Base-by-base conservation (phyloP, 495 filamentous ascomycete species). In the Penicillium subrubescens region DNA sequence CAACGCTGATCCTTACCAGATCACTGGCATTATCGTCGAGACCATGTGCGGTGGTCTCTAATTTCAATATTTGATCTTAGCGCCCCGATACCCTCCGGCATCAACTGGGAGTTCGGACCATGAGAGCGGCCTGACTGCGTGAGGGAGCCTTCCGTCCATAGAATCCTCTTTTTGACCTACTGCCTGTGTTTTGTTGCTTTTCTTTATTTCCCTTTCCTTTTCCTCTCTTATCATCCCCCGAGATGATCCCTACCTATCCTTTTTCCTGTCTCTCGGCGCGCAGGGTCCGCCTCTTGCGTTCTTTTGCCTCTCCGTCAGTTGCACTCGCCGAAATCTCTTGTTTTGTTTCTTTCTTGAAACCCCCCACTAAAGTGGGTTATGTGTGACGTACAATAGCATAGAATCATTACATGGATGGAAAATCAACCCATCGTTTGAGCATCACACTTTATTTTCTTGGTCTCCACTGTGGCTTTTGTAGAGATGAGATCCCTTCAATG, bases 1-100 rank as follows among this genome's bases (percentile, higher is more conserved):
- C 74, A 99, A 99, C 76, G 95, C 89, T 66, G 93, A 96, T 81
- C 95, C 95, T 29, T 99, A 99, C 83, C 94, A 93, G 82, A 93
- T 97, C 75, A 96, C 92, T 63, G 91, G 91, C 73, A 95, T 97
- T 75, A 90, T 96, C 73, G 91, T 94, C 78, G 90, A 93, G 84
- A 92, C 90, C 72, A 76, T 82, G 67, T 81, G 79, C 65, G 80
- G 80, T 79, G 80, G 79, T 62, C 64, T 76, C 21, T 81, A 81
- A 58, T 35, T 58, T 72, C 75, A 70, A 63, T 71, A 72, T 77
- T 78, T 76, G 68, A 63, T 76, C 70, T 81, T 80, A 80, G 76
- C 76, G 73, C 75, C 76, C 76, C 77, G 79, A 82, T 81, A 81
- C 78, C 78, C 78, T 76, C 71, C 71, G 77, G 79, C 77, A 74